Evolutionary conservation across 495 filamentous ascomycete genomes (phyloP).

Genomic region (Trichoderma virens): DNA sequence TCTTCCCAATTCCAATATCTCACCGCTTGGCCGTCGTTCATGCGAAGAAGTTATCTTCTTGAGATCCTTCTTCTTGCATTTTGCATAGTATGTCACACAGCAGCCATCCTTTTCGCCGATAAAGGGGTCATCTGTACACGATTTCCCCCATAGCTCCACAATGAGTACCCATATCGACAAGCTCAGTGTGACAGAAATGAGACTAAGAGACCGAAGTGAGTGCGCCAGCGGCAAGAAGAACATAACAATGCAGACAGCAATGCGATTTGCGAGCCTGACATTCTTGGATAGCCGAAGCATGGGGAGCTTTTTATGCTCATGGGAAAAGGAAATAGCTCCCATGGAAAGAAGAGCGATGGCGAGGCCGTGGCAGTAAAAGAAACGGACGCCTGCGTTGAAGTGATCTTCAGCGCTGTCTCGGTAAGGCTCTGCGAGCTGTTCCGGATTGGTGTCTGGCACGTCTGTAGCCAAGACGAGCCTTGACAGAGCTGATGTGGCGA

Average conservation of each 20-base stretch:
- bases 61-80: slow-evolving; percentile 26
- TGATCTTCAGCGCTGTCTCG: slow-evolving; percentile 31
- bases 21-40: slow-evolving; percentile 17
- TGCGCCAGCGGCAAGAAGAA: slow-evolving; percentile 40
- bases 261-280: slow-evolving; percentile 38
- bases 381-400: slow-evolving; percentile 40
- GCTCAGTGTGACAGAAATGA: slow-evolving; percentile 42
- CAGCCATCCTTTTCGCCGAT: slow-evolving; percentile 21
- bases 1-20: slow-evolving; percentile 31
- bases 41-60: slow-evolving; percentile 22
- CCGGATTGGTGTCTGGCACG: slow-evolving; percentile 29
- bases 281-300: slow-evolving; percentile 39
- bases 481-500: slow-evolving; percentile 43
- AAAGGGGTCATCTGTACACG: slow-evolving; percentile 36
- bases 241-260: slow-evolving; percentile 37
- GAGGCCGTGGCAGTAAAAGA: slow-evolving; percentile 52
- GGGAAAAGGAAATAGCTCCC: slow-evolving; percentile 21
- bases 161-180: slow-evolving; percentile 38
- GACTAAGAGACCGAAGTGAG: slow-evolving; percentile 36
- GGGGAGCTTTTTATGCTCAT: slow-evolving; percentile 24
- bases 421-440: slow-evolving; percentile 40
- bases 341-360: slow-evolving; percentile 45
- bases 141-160: slow-evolving; percentile 44
- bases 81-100: slow-evolving; percentile 30
- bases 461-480: slow-evolving; percentile 48